These are phyloP conservation scores for Auxenochlorella protothecoides DNA, from an alignment of 139 green algal species.

Conservation along the genomic window DNA sequence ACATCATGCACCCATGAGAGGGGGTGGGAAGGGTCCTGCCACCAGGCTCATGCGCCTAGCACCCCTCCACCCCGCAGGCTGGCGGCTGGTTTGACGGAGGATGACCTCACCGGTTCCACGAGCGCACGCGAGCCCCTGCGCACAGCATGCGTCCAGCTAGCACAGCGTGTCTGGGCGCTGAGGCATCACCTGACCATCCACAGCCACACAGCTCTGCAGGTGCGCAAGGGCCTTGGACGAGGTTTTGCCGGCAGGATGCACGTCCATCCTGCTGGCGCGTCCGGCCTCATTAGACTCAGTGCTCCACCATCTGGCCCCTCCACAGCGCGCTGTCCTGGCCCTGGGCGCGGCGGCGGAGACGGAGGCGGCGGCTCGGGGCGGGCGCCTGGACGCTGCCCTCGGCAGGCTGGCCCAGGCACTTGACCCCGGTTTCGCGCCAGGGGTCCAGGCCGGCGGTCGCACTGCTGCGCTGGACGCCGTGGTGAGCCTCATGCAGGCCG, in stretches of 20 bases:
- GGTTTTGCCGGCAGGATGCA: neutral
- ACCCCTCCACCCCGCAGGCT: constrained; percentile 2
- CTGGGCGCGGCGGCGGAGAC: constrained; percentile 2
- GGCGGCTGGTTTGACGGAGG: constrained; percentile 20
- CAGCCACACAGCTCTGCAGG: neutral
- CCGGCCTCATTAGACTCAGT: neutral
- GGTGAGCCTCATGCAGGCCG: too few species aligned
- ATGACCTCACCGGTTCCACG: constrained; percentile 11
- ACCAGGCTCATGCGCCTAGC: neutral
- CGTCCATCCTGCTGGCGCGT: neutral
- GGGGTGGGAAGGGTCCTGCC: too few species aligned
- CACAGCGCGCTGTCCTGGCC: neutral
- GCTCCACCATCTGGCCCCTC: neutral
- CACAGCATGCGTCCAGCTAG: constrained; percentile 18
- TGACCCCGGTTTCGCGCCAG: neutral
- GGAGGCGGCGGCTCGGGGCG: neutral
- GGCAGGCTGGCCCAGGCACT: neutral
- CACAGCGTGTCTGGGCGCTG: constrained; percentile 11
- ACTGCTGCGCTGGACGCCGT: neutral
- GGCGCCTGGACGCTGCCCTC: constrained; percentile 3
- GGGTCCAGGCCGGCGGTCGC: neutral
- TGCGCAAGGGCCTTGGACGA: neutral
- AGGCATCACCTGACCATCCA: neutral
- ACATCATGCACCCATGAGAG: too few species aligned
- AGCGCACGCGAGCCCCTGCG: constrained; percentile 13